Percentiles rank a stretch among this genome's conserved stretches.
Evolutionary conservation across 2,329 filamentous ascomycete species (phyloP).

Genomic region (Lasiodiplodia gonubiensis): DNA sequence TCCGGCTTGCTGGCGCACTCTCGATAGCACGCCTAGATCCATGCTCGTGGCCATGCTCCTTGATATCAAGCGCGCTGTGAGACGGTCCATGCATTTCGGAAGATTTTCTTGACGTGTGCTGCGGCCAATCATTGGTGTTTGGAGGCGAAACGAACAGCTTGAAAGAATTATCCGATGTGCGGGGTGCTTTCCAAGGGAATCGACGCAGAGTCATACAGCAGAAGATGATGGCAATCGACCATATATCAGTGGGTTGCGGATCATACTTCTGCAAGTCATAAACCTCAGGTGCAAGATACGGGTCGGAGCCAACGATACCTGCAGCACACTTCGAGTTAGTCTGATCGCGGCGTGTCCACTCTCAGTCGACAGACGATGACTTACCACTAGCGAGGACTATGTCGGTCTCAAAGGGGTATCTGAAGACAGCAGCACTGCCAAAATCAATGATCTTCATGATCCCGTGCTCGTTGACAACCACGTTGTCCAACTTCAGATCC

Average conservation of each 20-base stretch:
- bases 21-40: conserved; percentile 31
- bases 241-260: conserved; percentile 91
- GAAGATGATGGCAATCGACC: conserved; percentile 98
- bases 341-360: not conserved
- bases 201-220: conserved; percentile 96
- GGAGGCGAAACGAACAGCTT: conserved; percentile 89
- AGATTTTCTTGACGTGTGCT: conserved; percentile 21
- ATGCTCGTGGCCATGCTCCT: conserved; percentile 32
- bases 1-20: conserved; percentile 51
- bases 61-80: conserved; percentile 41
- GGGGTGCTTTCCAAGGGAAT: conserved; percentile 96
- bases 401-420: conserved; percentile 94
- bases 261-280: conserved; percentile 95
- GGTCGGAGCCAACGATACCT: conserved; percentile 87
- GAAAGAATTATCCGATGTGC: conserved; percentile 90
- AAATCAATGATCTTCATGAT: conserved; percentile 99
- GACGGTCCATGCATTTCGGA: conserved; percentile 40
- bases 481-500: conserved; percentile 96
- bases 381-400: conserved; percentile 80
- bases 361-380: conserved; percentile 39
- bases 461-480: conserved; percentile 92
- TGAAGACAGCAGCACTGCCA: conserved; percentile 94
- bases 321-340: conserved; percentile 12
- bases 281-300: conserved; percentile 94
- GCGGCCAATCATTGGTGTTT: conserved; percentile 55